Evolutionary conservation across 2,329 filamentous ascomycete genomes (phyloP).

Genomic region (Alternaria incomplexa): DNA sequence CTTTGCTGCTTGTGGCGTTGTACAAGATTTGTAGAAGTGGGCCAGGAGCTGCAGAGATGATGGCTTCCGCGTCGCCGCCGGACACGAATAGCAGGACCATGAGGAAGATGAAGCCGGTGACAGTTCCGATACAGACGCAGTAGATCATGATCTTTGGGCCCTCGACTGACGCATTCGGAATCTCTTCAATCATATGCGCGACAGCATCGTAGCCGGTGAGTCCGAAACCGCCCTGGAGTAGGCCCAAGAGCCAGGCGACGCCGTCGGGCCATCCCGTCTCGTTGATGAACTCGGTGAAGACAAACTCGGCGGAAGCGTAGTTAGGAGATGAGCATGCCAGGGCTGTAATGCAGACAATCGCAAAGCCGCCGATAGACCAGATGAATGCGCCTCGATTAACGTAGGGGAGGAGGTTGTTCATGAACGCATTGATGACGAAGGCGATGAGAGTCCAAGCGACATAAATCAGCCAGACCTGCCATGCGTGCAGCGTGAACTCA

Average conservation of each 20-base stretch:
- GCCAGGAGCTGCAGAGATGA: constrained; percentile 63
- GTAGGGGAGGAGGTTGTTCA: constrained; percentile 65
- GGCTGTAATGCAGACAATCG: constrained; percentile 72
- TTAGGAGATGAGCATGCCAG: constrained; percentile 70
- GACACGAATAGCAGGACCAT: constrained; percentile 69
- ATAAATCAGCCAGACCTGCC: constrained; percentile 79
- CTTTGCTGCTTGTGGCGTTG: constrained; percentile 66
- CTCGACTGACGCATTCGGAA: constrained; percentile 63
- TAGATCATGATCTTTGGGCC: constrained; percentile 72
- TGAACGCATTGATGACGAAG: constrained; percentile 70
- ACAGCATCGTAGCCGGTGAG: constrained; percentile 62
- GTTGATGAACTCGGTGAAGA: constrained; percentile 73
- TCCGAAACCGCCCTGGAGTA: constrained; percentile 62
- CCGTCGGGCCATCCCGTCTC: constrained; percentile 73
- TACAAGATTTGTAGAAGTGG: constrained; percentile 68
- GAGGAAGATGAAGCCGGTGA: constrained; percentile 68
- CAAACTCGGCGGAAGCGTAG: constrained; percentile 68
- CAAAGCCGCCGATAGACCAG: constrained; percentile 73
- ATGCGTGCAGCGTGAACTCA: constrained; percentile 63
- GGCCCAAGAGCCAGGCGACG: constrained; percentile 59
- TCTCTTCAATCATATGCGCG: constrained; percentile 65
- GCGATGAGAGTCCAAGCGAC: constrained; percentile 67
- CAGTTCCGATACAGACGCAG: constrained; percentile 67
- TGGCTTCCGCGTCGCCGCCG: constrained; percentile 59
- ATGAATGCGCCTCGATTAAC: constrained; percentile 73